phyloP scores from a whole-genome alignment of 2,329 filamentous ascomycete genomes.

The Anthostomella pinea region DNA sequence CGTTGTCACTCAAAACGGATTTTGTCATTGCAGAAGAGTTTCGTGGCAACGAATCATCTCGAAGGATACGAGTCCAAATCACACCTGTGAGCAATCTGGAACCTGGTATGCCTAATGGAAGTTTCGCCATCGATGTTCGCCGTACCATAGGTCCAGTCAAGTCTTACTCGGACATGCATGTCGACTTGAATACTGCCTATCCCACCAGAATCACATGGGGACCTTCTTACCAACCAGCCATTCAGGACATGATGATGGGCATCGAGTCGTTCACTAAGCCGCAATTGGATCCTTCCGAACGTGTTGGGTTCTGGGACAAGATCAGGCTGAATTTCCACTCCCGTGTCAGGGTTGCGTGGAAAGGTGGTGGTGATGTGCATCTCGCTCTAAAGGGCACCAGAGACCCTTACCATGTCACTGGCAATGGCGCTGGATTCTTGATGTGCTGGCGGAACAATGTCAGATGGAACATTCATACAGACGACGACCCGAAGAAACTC shows the following conservation, averaged over 20 bases:
- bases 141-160: conserved; percentile 94
- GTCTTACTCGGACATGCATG: conserved; percentile 86
- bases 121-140: conserved; percentile 81
- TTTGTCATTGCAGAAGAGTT: conserved; percentile 97
- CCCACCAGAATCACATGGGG: conserved; percentile 96
- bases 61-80: conserved; percentile 78
- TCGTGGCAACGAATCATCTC: conserved; percentile 73
- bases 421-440: conserved; percentile 88
- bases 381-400: conserved; percentile 86
- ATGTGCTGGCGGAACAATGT: conserved; percentile 99
- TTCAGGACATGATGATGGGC: conserved; percentile 99
- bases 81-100: conserved; percentile 67
- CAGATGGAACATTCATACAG: conserved; percentile 77
- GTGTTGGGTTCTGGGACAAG: conserved; percentile 98
- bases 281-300: conserved; percentile 87
- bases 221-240: conserved; percentile 93
- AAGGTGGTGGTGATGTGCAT: conserved; percentile 92
- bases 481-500: conserved; percentile 85
- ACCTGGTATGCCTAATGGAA: conserved; percentile 54
- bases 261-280: conserved; percentile 97
- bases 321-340: conserved; percentile 93
- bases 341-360: conserved; percentile 84
- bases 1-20: conserved; percentile 80
- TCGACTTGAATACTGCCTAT: conserved; percentile 90
- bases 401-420: conserved; percentile 90